A percentile compares a stretch with the other conserved stretches of the same genome.
These are phyloP conservation scores for Dioszegia crocea DNA, from an alignment of 768 basidiomycete genomes.

Conservation along the genomic window DNA sequence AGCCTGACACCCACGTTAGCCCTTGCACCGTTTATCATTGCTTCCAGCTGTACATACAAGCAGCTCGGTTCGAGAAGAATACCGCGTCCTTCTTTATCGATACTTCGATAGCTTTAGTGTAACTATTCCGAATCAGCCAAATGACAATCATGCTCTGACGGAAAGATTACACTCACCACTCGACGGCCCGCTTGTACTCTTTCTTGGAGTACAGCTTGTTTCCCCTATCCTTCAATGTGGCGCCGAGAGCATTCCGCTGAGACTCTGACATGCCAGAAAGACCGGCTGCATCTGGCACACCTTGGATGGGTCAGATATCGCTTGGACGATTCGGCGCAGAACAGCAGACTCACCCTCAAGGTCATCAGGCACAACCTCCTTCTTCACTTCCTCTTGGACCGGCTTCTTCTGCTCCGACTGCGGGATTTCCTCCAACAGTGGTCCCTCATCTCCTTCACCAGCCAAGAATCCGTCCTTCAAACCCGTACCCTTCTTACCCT, in stretches of 20 bases:
- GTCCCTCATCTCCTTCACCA: constrained; percentile 56
- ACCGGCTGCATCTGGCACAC: constrained; percentile 37
- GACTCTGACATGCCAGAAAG: constrained; percentile 38
- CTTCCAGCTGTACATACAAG: constrained; percentile 60
- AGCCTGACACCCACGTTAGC: constrained; percentile 56
- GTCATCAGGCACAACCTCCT: constrained; percentile 14
- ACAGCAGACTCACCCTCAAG: constrained; percentile 23
- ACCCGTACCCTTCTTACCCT: constrained; percentile 58
- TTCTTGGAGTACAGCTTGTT: constrained; percentile 54
- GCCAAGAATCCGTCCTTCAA: constrained; percentile 37
- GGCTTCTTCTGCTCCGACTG: constrained; percentile 14
- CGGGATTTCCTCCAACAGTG: constrained; percentile 68
- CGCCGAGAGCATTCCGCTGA: constrained; percentile 56
- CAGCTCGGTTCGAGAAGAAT: constrained; percentile 94
- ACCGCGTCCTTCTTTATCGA: constrained; percentile 67
- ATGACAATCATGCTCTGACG: neutral
- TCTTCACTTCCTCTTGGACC: constrained; percentile 17
- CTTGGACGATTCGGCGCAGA: neutral
- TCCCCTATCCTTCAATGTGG: constrained; percentile 52
- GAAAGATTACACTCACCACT: constrained; percentile 33
- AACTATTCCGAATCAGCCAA: constrained; percentile 30
- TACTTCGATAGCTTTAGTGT: constrained; percentile 55
- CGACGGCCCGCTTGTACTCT: constrained; percentile 52
- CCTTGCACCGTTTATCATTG: neutral
- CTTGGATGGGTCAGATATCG: constrained; percentile 7